Base-by-base conservation (phyloP, 441 rosid genomes). In the Pelargonium fulgidum region DNA sequence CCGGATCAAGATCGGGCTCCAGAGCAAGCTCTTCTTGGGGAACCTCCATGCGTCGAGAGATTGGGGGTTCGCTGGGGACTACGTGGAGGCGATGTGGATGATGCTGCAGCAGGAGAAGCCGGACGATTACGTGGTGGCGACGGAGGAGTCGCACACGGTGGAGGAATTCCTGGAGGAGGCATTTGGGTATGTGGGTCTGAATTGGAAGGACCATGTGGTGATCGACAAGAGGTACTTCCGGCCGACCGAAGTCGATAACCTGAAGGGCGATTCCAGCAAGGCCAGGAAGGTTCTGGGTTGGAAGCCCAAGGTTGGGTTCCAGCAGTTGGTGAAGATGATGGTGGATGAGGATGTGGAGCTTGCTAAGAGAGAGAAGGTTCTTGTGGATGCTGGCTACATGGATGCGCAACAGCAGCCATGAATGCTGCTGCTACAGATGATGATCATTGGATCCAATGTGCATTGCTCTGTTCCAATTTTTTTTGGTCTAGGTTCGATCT, bases 21-120 rank as follows among this genome's bases (percentile, higher is more conserved):
- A 93, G 82, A 89, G 81, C 67, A 93, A 88, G 78, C 77, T 93
- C 54, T 93, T 85, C 67, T 64, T 91, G 62, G 97, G 97, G 65
- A 93, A 93, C 66, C 68, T 93, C 68, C 87, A 85, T 72, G 96
- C 97, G 3, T 84, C 98, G 8, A 79, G 98, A 73, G 97, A 93
- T 20, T 93, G 97, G 96, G 96, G 97, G 0, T 93, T 93, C 68
- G 96, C 92, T 0, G 94, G 94, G 54, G 96, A 91, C 80, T 91
- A 89, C 58, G 94, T 86, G 48, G 91, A 89, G 78, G 97, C 96
- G 2, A 89, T 91, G 96, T 91, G 94, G 96, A 64, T 91, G 89
- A 93, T 93, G 99, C 64, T 93, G 75, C 99, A 93, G 83, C 92
- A 91, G 62, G 97, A 89, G 81, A 87, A 88, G 78, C 86, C 95